Evolutionary conservation across 805 yeast species (phyloP).

Genomic region (Candida golubevii): DNA sequence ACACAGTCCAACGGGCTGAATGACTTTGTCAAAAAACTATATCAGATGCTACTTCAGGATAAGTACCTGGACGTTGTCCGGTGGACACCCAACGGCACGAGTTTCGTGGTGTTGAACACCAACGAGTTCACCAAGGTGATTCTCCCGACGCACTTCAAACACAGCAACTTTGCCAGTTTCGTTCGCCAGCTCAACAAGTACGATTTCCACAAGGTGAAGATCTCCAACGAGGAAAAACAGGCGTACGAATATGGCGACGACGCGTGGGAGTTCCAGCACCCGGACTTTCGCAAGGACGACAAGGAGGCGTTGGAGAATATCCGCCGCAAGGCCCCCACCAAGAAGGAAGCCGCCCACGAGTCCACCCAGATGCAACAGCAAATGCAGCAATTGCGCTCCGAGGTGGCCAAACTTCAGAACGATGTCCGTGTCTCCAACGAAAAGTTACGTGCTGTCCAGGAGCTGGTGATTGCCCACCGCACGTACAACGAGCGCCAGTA

Average conservation of each 20-base stretch:
- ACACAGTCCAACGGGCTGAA: conserved; percentile 47
- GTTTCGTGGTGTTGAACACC: conserved; percentile 85
- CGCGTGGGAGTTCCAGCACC: conserved; percentile 95
- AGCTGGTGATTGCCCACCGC: conserved; percentile 54
- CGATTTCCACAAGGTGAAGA: conserved; percentile 93
- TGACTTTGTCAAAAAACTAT: conserved; percentile 75
- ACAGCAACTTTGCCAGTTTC: conserved; percentile 89
- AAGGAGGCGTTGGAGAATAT: conserved; percentile 80
- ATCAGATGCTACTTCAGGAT: conserved; percentile 80
- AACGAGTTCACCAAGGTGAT: conserved; percentile 86
- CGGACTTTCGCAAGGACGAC: conserved; percentile 75
- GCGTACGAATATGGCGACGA: conserved; percentile 50
- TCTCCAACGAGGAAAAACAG: conserved; percentile 55
- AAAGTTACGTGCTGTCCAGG: conserved; percentile 62
- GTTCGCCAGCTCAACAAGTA: conserved; percentile 95
- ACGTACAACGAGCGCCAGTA: conserved; percentile 54
- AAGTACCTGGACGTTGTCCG: conserved; percentile 70
- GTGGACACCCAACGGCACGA: conserved; percentile 84
- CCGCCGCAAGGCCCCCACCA: conserved; percentile 72
- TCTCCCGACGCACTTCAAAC: conserved; percentile 90
- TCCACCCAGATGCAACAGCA: conserved; percentile 11
- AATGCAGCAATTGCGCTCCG: conserved; percentile 24
- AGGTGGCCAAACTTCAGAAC: conserved; percentile 29
- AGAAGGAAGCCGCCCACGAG: conserved; percentile 28
- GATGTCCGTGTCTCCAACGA: conserved; percentile 33